These are phyloP conservation scores for Quercus tomentella DNA, from an alignment of 331 rosid genomes.

Conservation along the genomic window DNA sequence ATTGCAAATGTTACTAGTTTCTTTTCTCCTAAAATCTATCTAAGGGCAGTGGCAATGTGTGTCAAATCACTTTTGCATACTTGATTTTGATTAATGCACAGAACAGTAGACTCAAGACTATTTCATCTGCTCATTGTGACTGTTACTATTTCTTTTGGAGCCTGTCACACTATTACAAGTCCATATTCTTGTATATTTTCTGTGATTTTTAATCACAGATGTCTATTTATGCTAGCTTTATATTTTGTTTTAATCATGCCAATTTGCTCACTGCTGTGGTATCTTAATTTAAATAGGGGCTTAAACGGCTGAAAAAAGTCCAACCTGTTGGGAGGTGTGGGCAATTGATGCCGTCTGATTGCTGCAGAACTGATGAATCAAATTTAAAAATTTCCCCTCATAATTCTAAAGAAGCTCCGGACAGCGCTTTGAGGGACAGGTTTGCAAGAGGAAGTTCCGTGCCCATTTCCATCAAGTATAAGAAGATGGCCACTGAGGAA, in stretches of 20 bases:
- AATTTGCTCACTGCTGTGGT: constrained; percentile 1
- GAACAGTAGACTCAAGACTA: background rate
- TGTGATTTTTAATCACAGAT: too few relatives aligned
- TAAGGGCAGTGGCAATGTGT: background rate
- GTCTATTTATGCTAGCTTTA: background rate
- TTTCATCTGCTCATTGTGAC: background rate
- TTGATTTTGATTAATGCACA: background rate
- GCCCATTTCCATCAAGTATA: constrained; percentile 66
- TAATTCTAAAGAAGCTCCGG: constrained; percentile 38
- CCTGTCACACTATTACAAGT: background rate
- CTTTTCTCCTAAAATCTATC: background rate
- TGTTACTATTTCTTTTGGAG: background rate
- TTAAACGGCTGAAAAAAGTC: constrained; percentile 71
- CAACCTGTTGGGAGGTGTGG: constrained; percentile 49
- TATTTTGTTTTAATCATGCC: background rate
- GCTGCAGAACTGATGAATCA: constrained; percentile 47
- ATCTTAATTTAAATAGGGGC: constrained; percentile 44
- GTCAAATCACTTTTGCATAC: background rate
- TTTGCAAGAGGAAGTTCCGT: constrained; percentile 41
- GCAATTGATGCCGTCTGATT: constrained; percentile 27
- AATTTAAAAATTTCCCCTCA: constrained; percentile 37
- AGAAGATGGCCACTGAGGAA: constrained; percentile 55
- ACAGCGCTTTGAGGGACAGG: constrained; percentile 38
- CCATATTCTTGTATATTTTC: background rate
- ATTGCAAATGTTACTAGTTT: background rate